A percentile compares a stretch with the other conserved stretches of the same genome.
Conservation (phyloP, 345 rosid species). For the Populus davidiana region DNA sequence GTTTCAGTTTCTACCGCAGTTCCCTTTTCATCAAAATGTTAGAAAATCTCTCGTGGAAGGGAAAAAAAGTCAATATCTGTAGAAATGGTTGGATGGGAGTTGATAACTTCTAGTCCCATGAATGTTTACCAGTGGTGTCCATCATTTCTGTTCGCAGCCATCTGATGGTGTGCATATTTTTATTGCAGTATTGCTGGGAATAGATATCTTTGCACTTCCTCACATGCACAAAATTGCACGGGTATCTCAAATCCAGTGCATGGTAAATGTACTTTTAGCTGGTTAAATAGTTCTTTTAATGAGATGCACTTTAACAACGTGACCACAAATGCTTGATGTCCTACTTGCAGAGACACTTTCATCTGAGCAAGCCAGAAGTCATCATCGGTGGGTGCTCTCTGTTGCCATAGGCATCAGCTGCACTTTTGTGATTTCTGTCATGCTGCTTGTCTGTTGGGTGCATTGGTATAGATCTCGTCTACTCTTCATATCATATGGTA, state of each 20-base stretch:
- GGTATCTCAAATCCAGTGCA: constrained; percentile 47
- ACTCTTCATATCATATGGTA: constrained; percentile 62
- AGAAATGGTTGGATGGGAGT: background rate
- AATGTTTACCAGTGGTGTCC: background rate
- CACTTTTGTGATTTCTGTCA: constrained; percentile 58
- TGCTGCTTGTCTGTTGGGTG: constrained; percentile 70
- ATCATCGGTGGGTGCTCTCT: constrained; percentile 59
- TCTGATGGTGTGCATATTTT: constrained; percentile 6
- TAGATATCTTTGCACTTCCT: constrained; percentile 57
- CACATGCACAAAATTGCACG: constrained; percentile 49
- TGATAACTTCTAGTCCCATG: background rate
- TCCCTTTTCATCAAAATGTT: background rate
- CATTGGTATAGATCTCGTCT: constrained; percentile 74
- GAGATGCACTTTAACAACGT: background rate
- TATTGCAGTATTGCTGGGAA: constrained; percentile 64
- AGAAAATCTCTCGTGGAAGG: background rate
- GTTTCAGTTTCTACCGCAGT: background rate
- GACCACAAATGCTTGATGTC: constrained; percentile 1
- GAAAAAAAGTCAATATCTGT: background rate
- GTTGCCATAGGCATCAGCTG: constrained; percentile 62
- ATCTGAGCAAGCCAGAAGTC: constrained; percentile 35
- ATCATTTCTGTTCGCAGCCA: constrained; percentile 6
- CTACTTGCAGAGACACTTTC: constrained; percentile 43
- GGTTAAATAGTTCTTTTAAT: constrained; percentile 1
- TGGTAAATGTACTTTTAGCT: constrained; percentile 42